Conservation (phyloP, 352 stramenopile species). For the Pythium aphanidermatum region DNA sequence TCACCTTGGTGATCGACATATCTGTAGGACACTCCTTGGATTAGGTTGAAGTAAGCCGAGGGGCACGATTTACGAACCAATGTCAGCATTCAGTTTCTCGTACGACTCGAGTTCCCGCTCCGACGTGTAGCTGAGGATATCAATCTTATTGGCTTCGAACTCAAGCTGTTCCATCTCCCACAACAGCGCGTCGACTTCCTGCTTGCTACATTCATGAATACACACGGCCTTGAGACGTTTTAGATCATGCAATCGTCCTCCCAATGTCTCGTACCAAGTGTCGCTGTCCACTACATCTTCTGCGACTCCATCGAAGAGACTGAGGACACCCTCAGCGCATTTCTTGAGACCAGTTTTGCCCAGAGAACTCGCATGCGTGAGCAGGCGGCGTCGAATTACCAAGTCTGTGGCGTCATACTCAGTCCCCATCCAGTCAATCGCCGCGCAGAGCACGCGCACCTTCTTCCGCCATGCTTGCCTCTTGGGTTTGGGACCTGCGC, state of each 20-base stretch:
- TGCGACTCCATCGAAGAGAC: constrained; percentile 49
- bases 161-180: constrained; percentile 85
- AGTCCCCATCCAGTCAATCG: not conserved
- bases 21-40: constrained; percentile 41
- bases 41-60: too few species aligned
- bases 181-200: constrained; percentile 67
- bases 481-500: not conserved
- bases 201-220: constrained; percentile 27
- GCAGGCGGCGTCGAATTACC: constrained; percentile 63
- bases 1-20: constrained; percentile 49
- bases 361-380: constrained; percentile 75
- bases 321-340: constrained; percentile 64
- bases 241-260: too few species aligned
- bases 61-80: constrained; percentile 44
- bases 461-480: constrained; percentile 45
- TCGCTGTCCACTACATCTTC: constrained; percentile 57
- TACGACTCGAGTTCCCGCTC: constrained; percentile 80
- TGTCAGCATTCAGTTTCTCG: constrained; percentile 67
- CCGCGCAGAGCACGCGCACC: constrained; percentile 18
- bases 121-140: constrained; percentile 77
- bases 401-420: constrained; percentile 27
- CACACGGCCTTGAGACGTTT: not conserved
- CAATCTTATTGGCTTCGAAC: constrained; percentile 78
- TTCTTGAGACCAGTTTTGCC: constrained; percentile 79
- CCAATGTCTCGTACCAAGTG: constrained; percentile 44